Evolutionary conservation across 2,329 filamentous ascomycete genomes (phyloP).

Genomic region (Colletotrichum trifolii): DNA sequence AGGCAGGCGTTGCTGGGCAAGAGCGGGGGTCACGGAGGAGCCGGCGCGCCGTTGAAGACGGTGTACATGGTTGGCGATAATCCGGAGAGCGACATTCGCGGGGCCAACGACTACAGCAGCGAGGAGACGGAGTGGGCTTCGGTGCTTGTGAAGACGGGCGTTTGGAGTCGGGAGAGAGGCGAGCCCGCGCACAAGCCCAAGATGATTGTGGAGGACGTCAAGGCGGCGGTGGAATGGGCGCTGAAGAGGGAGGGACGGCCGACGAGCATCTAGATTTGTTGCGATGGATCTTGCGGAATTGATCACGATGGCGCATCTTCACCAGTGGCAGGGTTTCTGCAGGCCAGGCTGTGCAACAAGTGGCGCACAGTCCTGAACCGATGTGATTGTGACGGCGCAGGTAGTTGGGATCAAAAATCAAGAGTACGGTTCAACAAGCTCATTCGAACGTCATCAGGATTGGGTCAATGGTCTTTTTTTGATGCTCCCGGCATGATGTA

Average conservation of each 20-base stretch:
- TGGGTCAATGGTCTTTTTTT: too few species aligned
- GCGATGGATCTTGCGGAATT: not conserved
- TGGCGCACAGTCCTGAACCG: not conserved
- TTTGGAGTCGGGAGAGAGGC: slow-evolving; percentile 65
- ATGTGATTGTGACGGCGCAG: not conserved
- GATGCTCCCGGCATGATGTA: too few species aligned
- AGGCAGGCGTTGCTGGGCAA: slow-evolving; percentile 58
- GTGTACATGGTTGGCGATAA: slow-evolving; percentile 98
- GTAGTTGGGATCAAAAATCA: not conserved
- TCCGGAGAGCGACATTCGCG: slow-evolving; percentile 88
- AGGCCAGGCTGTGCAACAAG: slow-evolving; percentile 14
- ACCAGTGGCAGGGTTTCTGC: not conserved
- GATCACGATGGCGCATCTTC: not conserved
- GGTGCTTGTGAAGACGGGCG: slow-evolving; percentile 83
- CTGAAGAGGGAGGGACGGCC: slow-evolving; percentile 63
- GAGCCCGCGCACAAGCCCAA: slow-evolving; percentile 70
- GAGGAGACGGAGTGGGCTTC: slow-evolving; percentile 80
- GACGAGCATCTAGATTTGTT: slow-evolving; percentile 3
- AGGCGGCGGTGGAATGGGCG: slow-evolving; percentile 81
- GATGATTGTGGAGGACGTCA: slow-evolving; percentile 78
- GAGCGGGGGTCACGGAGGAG: slow-evolving; percentile 18
- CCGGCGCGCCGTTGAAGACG: slow-evolving; percentile 64
- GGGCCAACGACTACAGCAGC: slow-evolving; percentile 81
- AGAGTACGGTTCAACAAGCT: not conserved
- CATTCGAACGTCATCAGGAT: too few species aligned